Evolutionary conservation across 768 basidiomycete species (phyloP).

Genomic region (Podaxis sp.): DNA sequence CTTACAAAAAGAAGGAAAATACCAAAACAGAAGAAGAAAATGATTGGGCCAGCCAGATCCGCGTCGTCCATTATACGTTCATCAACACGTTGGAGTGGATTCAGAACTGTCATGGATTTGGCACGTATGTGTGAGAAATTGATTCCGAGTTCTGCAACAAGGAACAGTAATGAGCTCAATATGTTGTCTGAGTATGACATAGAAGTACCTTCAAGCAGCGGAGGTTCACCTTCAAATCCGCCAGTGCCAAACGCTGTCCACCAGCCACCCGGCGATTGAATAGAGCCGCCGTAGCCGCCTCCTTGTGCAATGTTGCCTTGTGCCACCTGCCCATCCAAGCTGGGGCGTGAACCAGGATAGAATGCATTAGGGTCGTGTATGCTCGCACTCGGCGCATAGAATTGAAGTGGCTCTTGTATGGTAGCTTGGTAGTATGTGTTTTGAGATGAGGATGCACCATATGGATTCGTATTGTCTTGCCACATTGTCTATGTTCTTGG

Average conservation of each 20-base stretch:
- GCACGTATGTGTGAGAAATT: conserved; percentile 94
- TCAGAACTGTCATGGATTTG: conserved; percentile 93
- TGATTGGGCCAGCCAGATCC: conserved; percentile 92
- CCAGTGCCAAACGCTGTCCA: conserved; percentile 97
- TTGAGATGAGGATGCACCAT: conserved; percentile 59
- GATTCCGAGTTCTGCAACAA: conserved; percentile 81
- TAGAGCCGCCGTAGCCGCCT: conserved; percentile 33
- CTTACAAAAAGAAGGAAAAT: conserved; percentile 88
- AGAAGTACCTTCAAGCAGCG: conserved; percentile 80
- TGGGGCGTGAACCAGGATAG: conserved; percentile 67
- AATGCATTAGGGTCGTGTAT: conserved; percentile 50
- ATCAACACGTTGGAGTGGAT: conserved; percentile 80
- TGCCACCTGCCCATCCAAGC: conserved; percentile 64
- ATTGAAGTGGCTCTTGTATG: conserved; percentile 64
- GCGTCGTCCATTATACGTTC: conserved; percentile 99
- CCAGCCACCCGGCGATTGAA: conserved; percentile 75
- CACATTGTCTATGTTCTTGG: conserved; percentile 46
- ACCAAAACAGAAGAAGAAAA: conserved; percentile 94
- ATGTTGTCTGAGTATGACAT: background rate
- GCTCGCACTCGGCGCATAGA: conserved; percentile 57
- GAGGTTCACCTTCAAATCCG: conserved; percentile 93
- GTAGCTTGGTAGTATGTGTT: conserved; percentile 53
- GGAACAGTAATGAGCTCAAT: background rate
- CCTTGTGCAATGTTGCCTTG: conserved; percentile 26
- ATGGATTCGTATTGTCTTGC: conserved; percentile 64